Percentiles rank a stretch among this genome's conserved stretches.
Conservation (phyloP, 176 grass and related monocot genomes). For the Alloteropsis semialata region DNA sequence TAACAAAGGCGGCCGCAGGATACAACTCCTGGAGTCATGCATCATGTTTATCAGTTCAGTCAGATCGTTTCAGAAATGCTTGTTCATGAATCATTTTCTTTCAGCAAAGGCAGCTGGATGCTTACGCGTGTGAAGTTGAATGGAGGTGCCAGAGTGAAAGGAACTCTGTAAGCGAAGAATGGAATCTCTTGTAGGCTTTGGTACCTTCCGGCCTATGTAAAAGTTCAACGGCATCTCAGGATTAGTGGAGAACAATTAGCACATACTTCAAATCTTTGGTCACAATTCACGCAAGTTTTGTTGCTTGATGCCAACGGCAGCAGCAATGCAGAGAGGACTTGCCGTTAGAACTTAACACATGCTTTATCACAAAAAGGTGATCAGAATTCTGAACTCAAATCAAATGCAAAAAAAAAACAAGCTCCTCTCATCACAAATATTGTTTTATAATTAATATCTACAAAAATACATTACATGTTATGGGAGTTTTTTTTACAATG, state of each 20-base stretch:
- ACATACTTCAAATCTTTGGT: neutral
- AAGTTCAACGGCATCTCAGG: neutral
- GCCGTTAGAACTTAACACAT: neutral
- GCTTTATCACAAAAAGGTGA: neutral
- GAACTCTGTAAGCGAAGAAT: constrained; percentile 61
- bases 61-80: neutral
- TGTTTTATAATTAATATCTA: neutral
- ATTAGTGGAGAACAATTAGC: neutral
- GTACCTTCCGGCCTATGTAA: constrained; percentile 67
- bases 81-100: neutral
- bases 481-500: neutral
- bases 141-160: constrained; percentile 38
- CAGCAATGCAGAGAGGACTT: constrained; percentile 15
- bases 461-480: neutral
- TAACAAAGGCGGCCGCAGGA: constrained; percentile 45
- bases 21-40: constrained; percentile 50
- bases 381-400: neutral
- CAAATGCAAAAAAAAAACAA: neutral
- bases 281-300: constrained; percentile 1
- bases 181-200: constrained; percentile 80
- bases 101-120: neutral
- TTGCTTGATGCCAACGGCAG: constrained; percentile 1
- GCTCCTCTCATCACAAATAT: neutral
- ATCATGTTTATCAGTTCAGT: neutral
- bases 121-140: constrained; percentile 49